Percentiles rank a stretch among this genome's conserved stretches.
Evolutionary conservation across 768 basidiomycete species (phyloP).

Genomic region (Porpolomopsis calyptriformis): DNA sequence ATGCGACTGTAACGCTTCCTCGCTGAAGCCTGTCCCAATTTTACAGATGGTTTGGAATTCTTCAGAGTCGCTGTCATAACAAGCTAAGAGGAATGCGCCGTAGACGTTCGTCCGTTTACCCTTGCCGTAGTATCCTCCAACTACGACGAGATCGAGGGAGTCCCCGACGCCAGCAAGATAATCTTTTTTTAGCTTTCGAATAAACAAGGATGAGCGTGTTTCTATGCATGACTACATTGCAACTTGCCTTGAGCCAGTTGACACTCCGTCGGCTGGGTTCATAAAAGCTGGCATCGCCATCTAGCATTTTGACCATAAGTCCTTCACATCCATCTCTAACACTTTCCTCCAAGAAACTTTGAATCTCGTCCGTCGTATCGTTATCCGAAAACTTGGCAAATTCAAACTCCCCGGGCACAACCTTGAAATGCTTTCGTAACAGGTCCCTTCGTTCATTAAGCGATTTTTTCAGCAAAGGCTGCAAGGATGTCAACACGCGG

Average conservation of each 20-base stretch:
- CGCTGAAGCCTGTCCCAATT: conserved; percentile 96
- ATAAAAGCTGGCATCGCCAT: conserved; percentile 83
- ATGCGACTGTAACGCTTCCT: conserved; percentile 75
- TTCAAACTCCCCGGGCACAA: conserved; percentile 80
- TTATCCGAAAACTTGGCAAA: conserved; percentile 90
- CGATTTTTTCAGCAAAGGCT: conserved; percentile 77
- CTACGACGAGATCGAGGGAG: conserved; percentile 94
- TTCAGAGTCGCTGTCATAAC: conserved; percentile 90
- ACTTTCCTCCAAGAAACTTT: conserved; percentile 87
- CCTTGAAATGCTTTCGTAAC: conserved; percentile 67
- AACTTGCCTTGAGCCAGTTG: conserved; percentile 89
- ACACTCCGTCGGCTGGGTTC: conserved; percentile 92
- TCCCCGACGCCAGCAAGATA: conserved; percentile 95
- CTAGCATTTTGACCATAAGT: conserved; percentile 98
- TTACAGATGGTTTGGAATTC: conserved; percentile 98
- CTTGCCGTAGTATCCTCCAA: conserved; percentile 95
- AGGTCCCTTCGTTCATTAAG: conserved; percentile 69
- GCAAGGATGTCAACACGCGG: not conserved
- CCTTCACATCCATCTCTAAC: conserved; percentile 99
- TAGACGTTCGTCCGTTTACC: conserved; percentile 97
- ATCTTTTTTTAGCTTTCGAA: conserved; percentile 86
- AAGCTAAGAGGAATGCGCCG: conserved; percentile 94
- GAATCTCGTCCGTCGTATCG: conserved; percentile 87
- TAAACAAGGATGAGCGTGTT: conserved; percentile 3
- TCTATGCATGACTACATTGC: not conserved